Evolutionary conservation across 495 filamentous ascomycete genomes (phyloP), one percentile per base, ranked within the genome.

Genomic region (Neurospora sp.): DNA sequence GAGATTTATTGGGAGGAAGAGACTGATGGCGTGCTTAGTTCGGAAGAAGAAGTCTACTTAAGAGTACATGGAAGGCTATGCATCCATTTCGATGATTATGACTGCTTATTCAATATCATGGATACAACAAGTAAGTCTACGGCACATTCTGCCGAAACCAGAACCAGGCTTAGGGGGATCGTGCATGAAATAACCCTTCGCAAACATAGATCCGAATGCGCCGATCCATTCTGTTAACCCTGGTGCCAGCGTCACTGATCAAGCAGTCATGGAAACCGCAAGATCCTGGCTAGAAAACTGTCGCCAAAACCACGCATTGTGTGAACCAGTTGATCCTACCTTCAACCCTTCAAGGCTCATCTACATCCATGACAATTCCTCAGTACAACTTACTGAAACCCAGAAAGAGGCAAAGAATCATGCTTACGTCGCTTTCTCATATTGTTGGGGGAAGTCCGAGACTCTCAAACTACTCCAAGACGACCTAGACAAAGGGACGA

Each of bases 61-160:
- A 10, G 0, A 48, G 0, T 0, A 1, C 10, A 20, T 54, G 48
- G 20, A 27, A 0, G 0, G 4, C 46, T 54, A 20, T 0, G 0
- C 11, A 54, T 54, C 18, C 1, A 0, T 8, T 48, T 2, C 42
- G 0, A 20, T 4, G 0, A 4, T 20, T 3, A 11, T 48, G 0
- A 4, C 1, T n/a, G 3, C n/a, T 0, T 0, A 46, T 2, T 48
- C 18, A 20, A 1, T 4, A n/a, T 48, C 44, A 2, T 54, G 20
- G 10, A 23, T 54, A 12, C 46, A 54, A 6, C 20, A 27, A 14
- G 20, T 54, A 14, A 54, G 48, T 54, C 20, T 54, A 54, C 11
- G 48, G 20, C 48, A 23, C 20, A 54, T 23, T 48, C n/a, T 20
- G 18, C 4, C 20, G 5, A n/a, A 54, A 14, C 23, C 48, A 59